Evolutionary conservation across 768 basidiomycete species (phyloP).

Genomic region (Mycena sanguinolenta): DNA sequence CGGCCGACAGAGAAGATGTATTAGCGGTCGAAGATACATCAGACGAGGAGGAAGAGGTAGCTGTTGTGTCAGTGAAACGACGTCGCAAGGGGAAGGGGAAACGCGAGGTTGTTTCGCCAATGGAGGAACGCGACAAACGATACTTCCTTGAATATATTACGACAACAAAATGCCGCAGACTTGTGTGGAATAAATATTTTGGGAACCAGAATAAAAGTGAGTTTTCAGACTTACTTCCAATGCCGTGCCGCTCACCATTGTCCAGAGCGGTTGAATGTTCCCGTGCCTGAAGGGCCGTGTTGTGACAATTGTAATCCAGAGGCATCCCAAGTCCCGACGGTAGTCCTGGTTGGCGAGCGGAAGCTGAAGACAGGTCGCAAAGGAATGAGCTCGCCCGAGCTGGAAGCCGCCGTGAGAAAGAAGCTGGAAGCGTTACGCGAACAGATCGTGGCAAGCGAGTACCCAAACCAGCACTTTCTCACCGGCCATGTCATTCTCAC

Average conservation of each 20-base stretch:
- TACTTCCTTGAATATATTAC: conserved; percentile 30
- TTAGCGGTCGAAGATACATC: background rate
- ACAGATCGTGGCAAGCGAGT: conserved; percentile 10
- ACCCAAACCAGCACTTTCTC: conserved; percentile 27
- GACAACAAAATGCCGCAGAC: conserved; percentile 17
- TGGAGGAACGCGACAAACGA: conserved; percentile 19
- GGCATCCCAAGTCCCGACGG: background rate
- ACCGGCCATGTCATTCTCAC: conserved; percentile 24
- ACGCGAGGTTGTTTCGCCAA: background rate
- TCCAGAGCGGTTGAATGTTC: conserved; percentile 2
- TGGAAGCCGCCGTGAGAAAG: conserved; percentile 8
- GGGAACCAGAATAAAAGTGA: conserved; percentile 29
- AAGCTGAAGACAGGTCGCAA: conserved; percentile 15
- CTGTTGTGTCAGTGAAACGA: background rate
- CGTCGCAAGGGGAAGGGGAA: conserved; percentile 15
- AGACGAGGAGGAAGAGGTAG: conserved; percentile 15
- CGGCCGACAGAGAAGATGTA: conserved; percentile 10
- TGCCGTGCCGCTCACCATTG: background rate
- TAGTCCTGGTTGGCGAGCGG: background rate
- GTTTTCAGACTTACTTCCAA: background rate
- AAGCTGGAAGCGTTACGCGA: conserved; percentile 15
- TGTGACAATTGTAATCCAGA: conserved; percentile 36
- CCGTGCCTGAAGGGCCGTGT: conserved; percentile 7
- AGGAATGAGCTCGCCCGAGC: conserved; percentile 21
- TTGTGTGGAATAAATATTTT: conserved; percentile 27